A percentile compares a stretch with the other conserved stretches of the same genome.
phyloP scores from a whole-genome alignment of 129 eudicot species.

The Saposhnikovia divaricata region DNA sequence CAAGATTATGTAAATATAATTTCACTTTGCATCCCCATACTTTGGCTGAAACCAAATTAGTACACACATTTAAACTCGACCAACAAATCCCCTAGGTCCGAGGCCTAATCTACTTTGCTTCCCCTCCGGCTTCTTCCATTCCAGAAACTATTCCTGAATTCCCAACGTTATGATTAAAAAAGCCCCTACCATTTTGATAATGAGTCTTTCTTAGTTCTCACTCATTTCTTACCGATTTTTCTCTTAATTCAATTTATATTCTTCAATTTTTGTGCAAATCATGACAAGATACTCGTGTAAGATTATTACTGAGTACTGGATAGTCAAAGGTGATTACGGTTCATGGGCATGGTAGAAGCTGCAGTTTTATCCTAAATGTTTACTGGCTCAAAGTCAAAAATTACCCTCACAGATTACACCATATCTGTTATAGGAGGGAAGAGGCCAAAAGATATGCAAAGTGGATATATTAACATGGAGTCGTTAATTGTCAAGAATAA shows the following conservation, averaged over 20 bases:
- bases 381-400: background rate
- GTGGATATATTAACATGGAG: background rate
- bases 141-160: background rate
- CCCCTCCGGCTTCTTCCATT: background rate
- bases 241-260: background rate
- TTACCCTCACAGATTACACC: background rate
- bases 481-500: background rate
- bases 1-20: background rate
- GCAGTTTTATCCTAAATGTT: background rate
- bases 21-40: background rate
- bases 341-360: background rate
- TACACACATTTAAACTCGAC: background rate
- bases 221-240: background rate
- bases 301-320: background rate
- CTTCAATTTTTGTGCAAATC: background rate
- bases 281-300: background rate
- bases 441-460: background rate
- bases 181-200: background rate
- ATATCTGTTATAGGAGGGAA: background rate
- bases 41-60: background rate
- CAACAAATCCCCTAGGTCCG: background rate
- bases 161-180: background rate
- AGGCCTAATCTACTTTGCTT: background rate
- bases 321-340: background rate
- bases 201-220: background rate